phyloP scores from a whole-genome alignment of 2,329 filamentous ascomycete genomes.

The Xylariaceae sp. region DNA sequence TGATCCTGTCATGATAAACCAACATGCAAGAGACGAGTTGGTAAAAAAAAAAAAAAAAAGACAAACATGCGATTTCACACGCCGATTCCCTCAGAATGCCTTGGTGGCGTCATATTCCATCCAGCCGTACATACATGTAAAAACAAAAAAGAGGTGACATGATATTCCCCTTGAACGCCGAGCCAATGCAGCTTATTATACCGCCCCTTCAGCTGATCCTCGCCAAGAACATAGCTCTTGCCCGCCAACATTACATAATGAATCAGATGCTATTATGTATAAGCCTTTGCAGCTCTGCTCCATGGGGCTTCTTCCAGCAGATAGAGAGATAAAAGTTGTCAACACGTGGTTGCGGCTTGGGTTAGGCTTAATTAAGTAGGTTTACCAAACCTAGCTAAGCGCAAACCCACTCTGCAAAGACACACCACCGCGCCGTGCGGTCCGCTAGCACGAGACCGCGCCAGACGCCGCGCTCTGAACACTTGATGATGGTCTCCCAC shows the following conservation, averaged over 20 bases:
- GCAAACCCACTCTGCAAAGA: constrained; percentile 87
- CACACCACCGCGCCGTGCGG: constrained; percentile 83
- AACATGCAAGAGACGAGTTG: background rate
- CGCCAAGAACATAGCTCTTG: background rate
- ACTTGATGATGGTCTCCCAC: constrained; percentile 92
- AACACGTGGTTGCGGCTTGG: background rate
- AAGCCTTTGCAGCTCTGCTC: background rate
- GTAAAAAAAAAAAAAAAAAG: no score
- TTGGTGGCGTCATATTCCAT: background rate
- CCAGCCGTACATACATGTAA: background rate
- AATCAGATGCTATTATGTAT: background rate
- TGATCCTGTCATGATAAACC: background rate
- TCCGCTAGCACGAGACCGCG: constrained; percentile 81
- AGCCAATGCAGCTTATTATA: background rate
- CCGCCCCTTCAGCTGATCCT: background rate
- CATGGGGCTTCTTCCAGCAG: background rate
- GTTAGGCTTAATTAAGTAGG: background rate
- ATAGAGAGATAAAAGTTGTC: background rate
- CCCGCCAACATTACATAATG: background rate
- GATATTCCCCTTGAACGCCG: background rate
- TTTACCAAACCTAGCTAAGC: no score
- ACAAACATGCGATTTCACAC: background rate
- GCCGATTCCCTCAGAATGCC: background rate
- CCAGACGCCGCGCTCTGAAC: constrained; percentile 80
- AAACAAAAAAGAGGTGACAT: background rate